Evolutionary conservation across 2,329 filamentous ascomycete genomes (phyloP).

Genomic region (Chaetomium strumarium): DNA sequence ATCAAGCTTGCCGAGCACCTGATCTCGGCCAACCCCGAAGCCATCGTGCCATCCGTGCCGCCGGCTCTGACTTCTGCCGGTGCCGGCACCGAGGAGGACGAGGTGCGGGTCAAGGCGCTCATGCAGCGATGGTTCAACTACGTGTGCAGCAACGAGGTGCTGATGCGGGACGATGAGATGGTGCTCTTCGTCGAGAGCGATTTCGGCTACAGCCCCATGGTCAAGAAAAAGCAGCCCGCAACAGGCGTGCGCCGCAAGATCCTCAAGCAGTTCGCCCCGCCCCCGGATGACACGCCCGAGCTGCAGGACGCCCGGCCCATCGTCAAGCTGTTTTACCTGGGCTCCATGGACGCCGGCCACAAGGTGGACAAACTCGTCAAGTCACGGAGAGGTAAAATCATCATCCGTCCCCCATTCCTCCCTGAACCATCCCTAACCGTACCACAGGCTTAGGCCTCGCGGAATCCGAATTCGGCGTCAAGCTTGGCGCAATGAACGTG

Average conservation of each 20-base stretch:
- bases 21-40: conserved; percentile 95
- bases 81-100: conserved; percentile 93
- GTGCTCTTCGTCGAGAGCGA: conserved; percentile 98
- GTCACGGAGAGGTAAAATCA: conserved; percentile 69
- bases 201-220: conserved; percentile 93
- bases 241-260: conserved; percentile 93
- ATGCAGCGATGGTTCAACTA: conserved; percentile 95
- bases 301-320: conserved; percentile 81
- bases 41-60: conserved; percentile 87
- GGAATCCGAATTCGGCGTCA: conserved; percentile 89
- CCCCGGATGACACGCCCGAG: conserved; percentile 94
- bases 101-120: conserved; percentile 76
- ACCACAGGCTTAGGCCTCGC: conserved; percentile 74
- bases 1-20: conserved; percentile 93
- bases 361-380: conserved; percentile 95
- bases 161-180: conserved; percentile 96
- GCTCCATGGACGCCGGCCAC: conserved; percentile 93
- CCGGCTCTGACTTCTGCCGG: conserved; percentile 92
- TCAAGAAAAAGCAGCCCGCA: conserved; percentile 92
- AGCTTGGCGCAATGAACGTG: conserved; percentile 76
- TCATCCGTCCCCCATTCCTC: neutral
- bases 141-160: conserved; percentile 82
- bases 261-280: conserved; percentile 95
- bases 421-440: conserved; percentile 24
- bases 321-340: conserved; percentile 93